A percentile compares a stretch with the other conserved stretches of the same genome.
Evolutionary conservation across 345 rosid species (phyloP).

Genomic region (Iberis pinnata): DNA sequence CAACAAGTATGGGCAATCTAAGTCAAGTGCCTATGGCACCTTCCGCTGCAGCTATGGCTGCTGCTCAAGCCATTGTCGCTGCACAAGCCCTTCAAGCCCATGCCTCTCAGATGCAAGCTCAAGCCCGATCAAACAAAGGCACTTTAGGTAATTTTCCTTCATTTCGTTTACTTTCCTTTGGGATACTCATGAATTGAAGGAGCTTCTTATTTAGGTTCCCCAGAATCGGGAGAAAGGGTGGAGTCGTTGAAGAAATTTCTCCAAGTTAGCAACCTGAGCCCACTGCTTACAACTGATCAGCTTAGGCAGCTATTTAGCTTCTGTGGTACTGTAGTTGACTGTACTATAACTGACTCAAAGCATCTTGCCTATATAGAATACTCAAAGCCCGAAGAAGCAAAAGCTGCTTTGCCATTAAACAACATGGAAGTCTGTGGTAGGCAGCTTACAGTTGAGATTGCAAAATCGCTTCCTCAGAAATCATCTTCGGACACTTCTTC

Average conservation of each 20-base stretch:
- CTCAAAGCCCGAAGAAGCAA: constrained; percentile 81
- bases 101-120: constrained; percentile 96
- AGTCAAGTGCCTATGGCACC: constrained; percentile 99
- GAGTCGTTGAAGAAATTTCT: constrained; percentile 69
- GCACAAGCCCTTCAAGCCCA: constrained; percentile 99
- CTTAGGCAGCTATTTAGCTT: constrained; percentile 85
- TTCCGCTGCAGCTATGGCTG: constrained; percentile 99
- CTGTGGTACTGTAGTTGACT: constrained; percentile 83
- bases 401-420: constrained; percentile 83
- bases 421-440: constrained; percentile 93
- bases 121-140: constrained; percentile 57
- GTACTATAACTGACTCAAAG: constrained; percentile 78
- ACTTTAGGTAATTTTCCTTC: constrained; percentile 43
- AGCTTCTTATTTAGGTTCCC: constrained; percentile 42
- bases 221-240: constrained; percentile 46
- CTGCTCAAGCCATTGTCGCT: constrained; percentile 99
- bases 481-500: constrained; percentile 47
- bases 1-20: constrained; percentile 79
- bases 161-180: constrained; percentile 13
- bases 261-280: constrained; percentile 96
- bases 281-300: constrained; percentile 83
- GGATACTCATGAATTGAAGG: constrained; percentile 8
- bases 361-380: constrained; percentile 87
- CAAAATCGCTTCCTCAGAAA: constrained; percentile 82
- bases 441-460: constrained; percentile 93